These are phyloP conservation scores for Dipodascus geniculatus DNA, from an alignment of 805 yeast genomes.

Conservation along the genomic window DNA sequence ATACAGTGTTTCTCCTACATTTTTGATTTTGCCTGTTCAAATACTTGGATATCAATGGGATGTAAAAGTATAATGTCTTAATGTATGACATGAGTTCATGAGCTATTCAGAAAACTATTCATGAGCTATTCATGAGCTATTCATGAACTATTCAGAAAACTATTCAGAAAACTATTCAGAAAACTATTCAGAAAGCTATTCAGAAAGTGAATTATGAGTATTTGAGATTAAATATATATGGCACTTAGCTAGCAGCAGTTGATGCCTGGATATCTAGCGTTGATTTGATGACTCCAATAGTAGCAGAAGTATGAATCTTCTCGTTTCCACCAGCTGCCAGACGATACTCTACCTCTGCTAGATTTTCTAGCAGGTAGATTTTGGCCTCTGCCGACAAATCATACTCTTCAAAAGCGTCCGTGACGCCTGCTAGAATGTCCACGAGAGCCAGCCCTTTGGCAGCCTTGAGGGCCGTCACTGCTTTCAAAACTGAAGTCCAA, in stretches of 20 bases:
- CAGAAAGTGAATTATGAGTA: too few species aligned
- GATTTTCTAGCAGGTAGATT: constrained; percentile 50
- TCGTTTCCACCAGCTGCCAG: constrained; percentile 89
- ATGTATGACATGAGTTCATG: background rate
- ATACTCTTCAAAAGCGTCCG: constrained; percentile 55
- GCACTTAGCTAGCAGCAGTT: too few species aligned
- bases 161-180: too few species aligned
- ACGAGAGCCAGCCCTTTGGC: constrained; percentile 80
- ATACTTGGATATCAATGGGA: background rate
- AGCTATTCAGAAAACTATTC: background rate
- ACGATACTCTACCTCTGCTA: constrained; percentile 84
- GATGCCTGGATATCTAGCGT: constrained; percentile 44
- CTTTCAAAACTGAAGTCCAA: constrained; percentile 66
- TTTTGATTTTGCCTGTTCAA: too few species aligned
- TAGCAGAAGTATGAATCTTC: constrained; percentile 79
- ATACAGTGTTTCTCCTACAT: too few species aligned
- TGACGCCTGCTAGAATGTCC: constrained; percentile 69
- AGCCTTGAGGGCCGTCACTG: constrained; percentile 53
- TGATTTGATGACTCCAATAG: constrained; percentile 71
- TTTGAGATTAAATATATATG: too few species aligned
- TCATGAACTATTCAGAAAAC: too few species aligned
- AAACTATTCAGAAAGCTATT: too few species aligned
- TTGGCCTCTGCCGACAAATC: constrained; percentile 55
- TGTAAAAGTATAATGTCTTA: background rate
- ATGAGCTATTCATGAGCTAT: too few species aligned